phyloP scores from a whole-genome alignment of 2,329 filamentous ascomycete genomes.

The Neonectria hederae region DNA sequence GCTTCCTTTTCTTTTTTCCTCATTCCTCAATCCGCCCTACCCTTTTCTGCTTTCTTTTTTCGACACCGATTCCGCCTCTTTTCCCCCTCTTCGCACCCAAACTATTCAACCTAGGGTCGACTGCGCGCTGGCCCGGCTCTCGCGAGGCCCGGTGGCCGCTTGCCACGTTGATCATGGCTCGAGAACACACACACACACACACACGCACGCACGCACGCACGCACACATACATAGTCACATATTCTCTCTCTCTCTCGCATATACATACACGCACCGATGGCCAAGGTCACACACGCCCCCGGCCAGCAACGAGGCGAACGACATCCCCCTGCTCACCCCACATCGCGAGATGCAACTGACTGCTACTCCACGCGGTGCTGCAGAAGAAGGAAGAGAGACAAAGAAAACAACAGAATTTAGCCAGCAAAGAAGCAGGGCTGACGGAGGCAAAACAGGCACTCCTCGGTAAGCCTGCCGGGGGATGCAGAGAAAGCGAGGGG shows the following conservation, averaged over 20 bases:
- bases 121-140: slow-evolving; percentile 31
- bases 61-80: not conserved
- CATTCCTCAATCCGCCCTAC: slow-evolving; percentile 3
- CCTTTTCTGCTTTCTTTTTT: not conserved
- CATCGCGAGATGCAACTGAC: slow-evolving; percentile 37
- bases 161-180: slow-evolving; percentile 49
- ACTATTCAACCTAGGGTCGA: slow-evolving; percentile 11
- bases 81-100: slow-evolving; percentile 1
- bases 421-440: slow-evolving; percentile 31
- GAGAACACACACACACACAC: slow-evolving; percentile 21
- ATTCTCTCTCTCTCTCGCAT: not conserved
- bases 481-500: not conserved
- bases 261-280: not conserved
- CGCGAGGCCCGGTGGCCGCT: slow-evolving; percentile 36
- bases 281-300: slow-evolving; percentile 27
- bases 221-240: not conserved
- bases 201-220: not conserved
- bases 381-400: slow-evolving; percentile 7
- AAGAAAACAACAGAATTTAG: too few relatives aligned
- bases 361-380: slow-evolving; percentile 30
- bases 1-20: not conserved
- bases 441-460: slow-evolving; percentile 26
- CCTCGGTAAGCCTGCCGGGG: slow-evolving; percentile 30
- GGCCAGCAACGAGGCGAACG: slow-evolving; percentile 30
- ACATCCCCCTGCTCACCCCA: slow-evolving; percentile 27